Percentiles rank a stretch among this genome's conserved stretches.
These are phyloP conservation scores for Cyclotella sp. DNA, from an alignment of 108 stramenopile species.

Conservation along the genomic window DNA sequence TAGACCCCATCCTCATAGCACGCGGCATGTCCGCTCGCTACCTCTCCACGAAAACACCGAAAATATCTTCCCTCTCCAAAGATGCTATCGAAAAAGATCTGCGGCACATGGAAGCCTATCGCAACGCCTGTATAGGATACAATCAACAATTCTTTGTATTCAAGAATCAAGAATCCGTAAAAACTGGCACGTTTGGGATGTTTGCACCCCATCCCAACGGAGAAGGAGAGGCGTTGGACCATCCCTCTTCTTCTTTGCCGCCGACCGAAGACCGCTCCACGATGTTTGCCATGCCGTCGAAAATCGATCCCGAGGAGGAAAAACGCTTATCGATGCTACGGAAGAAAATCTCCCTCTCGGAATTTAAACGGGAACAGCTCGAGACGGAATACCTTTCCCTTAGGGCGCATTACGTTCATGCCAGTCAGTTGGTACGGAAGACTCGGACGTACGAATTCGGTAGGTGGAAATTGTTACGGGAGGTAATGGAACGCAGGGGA, in stretches of 20 bases:
- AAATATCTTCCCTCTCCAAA: constrained; percentile 50
- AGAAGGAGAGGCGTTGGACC: background rate
- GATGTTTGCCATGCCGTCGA: constrained; percentile 69
- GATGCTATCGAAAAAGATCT: constrained; percentile 82
- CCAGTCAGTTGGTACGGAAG: constrained; percentile 62
- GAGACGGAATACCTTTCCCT: constrained; percentile 84
- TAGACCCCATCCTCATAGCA: constrained; percentile 67
- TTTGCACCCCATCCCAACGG: constrained; percentile 40
- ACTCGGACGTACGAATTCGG: constrained; percentile 54
- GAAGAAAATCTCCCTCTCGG: constrained; percentile 73
- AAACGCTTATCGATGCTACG: constrained; percentile 76
- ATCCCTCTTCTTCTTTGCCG: background rate
- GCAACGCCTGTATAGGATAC: constrained; percentile 72
- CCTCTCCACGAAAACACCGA: constrained; percentile 57
- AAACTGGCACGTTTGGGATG: constrained; percentile 51
- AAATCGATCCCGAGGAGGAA: constrained; percentile 92
- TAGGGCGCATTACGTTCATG: constrained; percentile 81
- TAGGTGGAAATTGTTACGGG: constrained; percentile 60
- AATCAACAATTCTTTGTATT: constrained; percentile 77
- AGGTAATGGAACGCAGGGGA: constrained; percentile 56
- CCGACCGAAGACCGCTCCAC: constrained; percentile 3
- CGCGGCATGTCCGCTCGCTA: constrained; percentile 79
- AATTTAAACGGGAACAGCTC: constrained; percentile 75
- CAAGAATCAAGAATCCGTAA: constrained; percentile 59
- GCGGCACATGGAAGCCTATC: constrained; percentile 85